phyloP scores from a whole-genome alignment of 208 protist genomes.

The Leishmania lainsoni region DNA sequence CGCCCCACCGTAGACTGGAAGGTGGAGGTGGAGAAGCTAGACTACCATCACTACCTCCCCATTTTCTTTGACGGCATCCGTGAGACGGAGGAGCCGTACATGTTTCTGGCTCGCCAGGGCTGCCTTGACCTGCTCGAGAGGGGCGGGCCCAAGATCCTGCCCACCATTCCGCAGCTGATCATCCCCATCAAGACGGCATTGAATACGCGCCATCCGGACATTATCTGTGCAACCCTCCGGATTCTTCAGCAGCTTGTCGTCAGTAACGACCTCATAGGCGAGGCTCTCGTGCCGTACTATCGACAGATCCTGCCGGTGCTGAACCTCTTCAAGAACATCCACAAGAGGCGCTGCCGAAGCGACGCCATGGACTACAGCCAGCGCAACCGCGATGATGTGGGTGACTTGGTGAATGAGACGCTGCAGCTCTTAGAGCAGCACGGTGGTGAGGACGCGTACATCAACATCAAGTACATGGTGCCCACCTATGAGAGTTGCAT shows the following conservation, averaged over 20 bases:
- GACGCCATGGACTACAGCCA: slow-evolving; percentile 98
- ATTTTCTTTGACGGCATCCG: slow-evolving; percentile 99
- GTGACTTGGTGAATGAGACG: slow-evolving; percentile 98
- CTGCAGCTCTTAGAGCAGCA: slow-evolving; percentile 93
- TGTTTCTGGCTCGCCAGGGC: slow-evolving; percentile 97
- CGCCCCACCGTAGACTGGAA: slow-evolving; percentile 95
- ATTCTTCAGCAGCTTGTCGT: slow-evolving; percentile 98
- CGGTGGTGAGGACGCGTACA: slow-evolving; percentile 94
- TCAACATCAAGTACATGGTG: slow-evolving; percentile 97
- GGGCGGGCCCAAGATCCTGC: slow-evolving; percentile 96
- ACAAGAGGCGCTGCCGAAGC: slow-evolving; percentile 87
- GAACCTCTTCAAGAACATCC: slow-evolving; percentile 97
- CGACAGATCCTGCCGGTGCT: slow-evolving; percentile 99
- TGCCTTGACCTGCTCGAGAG: slow-evolving; percentile 95
- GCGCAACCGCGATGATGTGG: slow-evolving; percentile 95
- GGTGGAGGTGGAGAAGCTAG: slow-evolving; percentile 97
- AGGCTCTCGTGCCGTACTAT: slow-evolving; percentile 99
- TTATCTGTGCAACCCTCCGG: slow-evolving; percentile 96
- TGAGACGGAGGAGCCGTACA: slow-evolving; percentile 98
- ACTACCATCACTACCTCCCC: slow-evolving; percentile 99
- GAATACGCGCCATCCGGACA: slow-evolving; percentile 98
- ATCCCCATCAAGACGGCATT: slow-evolving; percentile 99
- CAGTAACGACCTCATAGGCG: slow-evolving; percentile 95
- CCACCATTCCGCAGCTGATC: slow-evolving; percentile 98
- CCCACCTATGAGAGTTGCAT: slow-evolving; percentile 94